A percentile compares a stretch with the other conserved stretches of the same genome.
phyloP scores from a whole-genome alignment of 345 rosid genomes.

The Syzygium jambos region DNA sequence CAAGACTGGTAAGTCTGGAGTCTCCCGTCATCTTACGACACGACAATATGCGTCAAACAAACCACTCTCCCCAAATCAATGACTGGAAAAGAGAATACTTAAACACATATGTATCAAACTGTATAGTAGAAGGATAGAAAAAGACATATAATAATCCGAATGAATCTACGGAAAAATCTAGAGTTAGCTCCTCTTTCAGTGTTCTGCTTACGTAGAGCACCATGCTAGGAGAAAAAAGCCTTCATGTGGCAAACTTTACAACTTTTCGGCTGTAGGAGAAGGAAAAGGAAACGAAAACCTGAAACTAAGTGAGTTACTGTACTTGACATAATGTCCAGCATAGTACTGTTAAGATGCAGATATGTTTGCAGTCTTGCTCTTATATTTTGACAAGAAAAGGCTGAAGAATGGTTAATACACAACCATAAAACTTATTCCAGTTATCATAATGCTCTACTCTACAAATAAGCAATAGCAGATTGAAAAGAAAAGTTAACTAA shows the following conservation, averaged over 20 bases:
- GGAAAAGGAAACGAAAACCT: neutral
- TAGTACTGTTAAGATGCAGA: neutral
- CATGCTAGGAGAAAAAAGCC: neutral
- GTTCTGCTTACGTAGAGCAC: neutral
- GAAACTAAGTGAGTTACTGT: neutral
- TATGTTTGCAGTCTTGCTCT: neutral
- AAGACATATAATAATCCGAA: neutral
- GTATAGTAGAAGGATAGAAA: neutral
- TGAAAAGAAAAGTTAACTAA: neutral
- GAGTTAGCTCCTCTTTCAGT: neutral
- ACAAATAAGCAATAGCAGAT: neutral
- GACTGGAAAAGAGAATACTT: neutral
- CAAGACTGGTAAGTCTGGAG: neutral
- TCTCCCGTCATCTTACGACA: neutral
- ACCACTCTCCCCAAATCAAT: neutral
- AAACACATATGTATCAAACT: neutral
- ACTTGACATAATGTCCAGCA: neutral
- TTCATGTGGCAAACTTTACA: neutral
- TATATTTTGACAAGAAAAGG: neutral
- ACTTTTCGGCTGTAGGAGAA: neutral
- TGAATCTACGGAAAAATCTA: neutral
- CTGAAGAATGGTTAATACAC: neutral
- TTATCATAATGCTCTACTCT: neutral
- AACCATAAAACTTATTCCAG: neutral
- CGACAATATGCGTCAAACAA: neutral